These are phyloP conservation scores for Trichoderma afroharzianum DNA, from an alignment of 2,329 filamentous ascomycete species.

Conservation along the genomic window DNA sequence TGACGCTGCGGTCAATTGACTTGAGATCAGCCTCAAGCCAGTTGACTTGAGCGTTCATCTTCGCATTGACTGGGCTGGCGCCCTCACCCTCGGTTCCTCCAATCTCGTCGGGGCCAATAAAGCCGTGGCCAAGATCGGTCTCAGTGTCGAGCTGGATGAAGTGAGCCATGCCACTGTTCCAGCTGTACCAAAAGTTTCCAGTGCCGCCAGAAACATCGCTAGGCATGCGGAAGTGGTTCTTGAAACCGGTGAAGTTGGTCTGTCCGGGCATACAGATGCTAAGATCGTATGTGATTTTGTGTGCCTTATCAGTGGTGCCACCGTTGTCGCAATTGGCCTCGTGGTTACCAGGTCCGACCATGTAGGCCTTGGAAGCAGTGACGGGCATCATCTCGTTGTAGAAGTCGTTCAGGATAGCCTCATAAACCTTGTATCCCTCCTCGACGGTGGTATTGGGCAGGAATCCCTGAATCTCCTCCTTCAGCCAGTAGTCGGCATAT, in stretches of 20 bases:
- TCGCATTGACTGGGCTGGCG: background rate
- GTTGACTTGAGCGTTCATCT: conserved; percentile 1
- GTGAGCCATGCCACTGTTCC: conserved; percentile 11
- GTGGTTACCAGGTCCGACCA: conserved; percentile 10
- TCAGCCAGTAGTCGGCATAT: conserved; percentile 11
- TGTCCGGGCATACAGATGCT: conserved; percentile 11
- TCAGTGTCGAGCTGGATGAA: conserved; percentile 10
- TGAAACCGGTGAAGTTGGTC: conserved; percentile 9
- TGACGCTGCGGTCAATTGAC: background rate
- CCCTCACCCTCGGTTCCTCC: conserved; percentile 5
- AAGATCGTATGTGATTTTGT: conserved; percentile 6
- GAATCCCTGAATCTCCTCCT: conserved; percentile 15
- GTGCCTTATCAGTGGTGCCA: background rate
- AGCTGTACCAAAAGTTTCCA: conserved; percentile 14
- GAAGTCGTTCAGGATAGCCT: conserved; percentile 8
- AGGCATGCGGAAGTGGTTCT: conserved; percentile 13
- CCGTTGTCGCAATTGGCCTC: conserved; percentile 11
- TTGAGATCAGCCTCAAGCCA: conserved; percentile 4
- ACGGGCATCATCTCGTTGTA: conserved; percentile 12
- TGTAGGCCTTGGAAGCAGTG: conserved; percentile 1
- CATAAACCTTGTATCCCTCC: conserved; percentile 9
- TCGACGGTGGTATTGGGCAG: conserved; percentile 7
- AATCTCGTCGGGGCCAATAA: conserved; percentile 4
- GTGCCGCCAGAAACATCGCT: conserved; percentile 1
- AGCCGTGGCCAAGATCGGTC: conserved; percentile 10